Evolutionary conservation across 176 grass and related monocot genomes (phyloP), one percentile per base, ranked within the genome.

Genomic region (Zoysia pacifica): DNA sequence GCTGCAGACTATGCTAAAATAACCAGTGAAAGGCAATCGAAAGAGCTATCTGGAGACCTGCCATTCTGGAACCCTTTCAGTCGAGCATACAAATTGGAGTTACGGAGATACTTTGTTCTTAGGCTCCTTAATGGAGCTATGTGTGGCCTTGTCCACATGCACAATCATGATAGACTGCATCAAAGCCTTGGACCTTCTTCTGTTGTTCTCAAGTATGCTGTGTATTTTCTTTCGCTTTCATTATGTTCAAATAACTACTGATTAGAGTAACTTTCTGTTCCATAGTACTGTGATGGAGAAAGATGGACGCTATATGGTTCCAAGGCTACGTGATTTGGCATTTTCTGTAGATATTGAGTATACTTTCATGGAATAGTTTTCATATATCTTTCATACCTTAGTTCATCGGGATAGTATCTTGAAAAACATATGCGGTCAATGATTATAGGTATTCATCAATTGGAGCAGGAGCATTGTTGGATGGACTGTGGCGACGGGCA

Each of bases 331-430:
- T 18, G 94, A 97, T 86, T 82, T 97, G 68, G 92, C 94, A 11
- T 97, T 97, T 86, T 92, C 94, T 81, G 91, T 97, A 82, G 91
- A 97, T 91, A 85, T 94, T 68, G 86, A 87, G 94, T 97, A 89
- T 76, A 60, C 48, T 15, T 44, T 11, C 61, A 72, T 35, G 19
- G 59, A 36, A 89, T 73, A 52, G 37, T 14, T 55, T 14, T 62
- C 28, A 28, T 28, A 72, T 54, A 74, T 42, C 49, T 50, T 75
- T 66, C 18, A 47, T 58, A 48, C 44, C 37, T 77, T 53, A 78
- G 28, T 54, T 49, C 72, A 50, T 70, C 8, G 58, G 63, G 38
- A 62, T 35, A 62, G 48, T 13, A 28, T 63, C 39, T 55, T 48
- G n/a, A 18, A 49, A 47, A 88, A 72, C 11, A 66, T 2, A 73